Evolutionary conservation across 2,329 filamentous ascomycete genomes (phyloP), one percentile per base, ranked within the genome.

Genomic region (Pseudocercospora musae): DNA sequence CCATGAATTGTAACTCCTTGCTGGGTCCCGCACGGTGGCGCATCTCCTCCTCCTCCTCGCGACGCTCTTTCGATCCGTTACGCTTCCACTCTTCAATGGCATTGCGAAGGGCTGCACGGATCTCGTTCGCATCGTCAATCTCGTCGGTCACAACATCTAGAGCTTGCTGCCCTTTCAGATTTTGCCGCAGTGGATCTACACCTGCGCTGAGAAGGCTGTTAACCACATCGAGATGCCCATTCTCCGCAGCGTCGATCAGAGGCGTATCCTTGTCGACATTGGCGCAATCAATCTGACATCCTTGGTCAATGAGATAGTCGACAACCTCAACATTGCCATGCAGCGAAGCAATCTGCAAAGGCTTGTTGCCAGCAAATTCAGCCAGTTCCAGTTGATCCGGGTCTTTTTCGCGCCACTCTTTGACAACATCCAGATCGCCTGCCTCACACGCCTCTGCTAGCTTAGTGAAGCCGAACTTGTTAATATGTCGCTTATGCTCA

Each of bases 351-450:
- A 96, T 95, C 76, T 99, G 95, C 33, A 99, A 81, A 23, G 95
- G 95, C 0, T 94, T 96, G 72, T 98, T 98, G n/a, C 92, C 91
- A 13, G 95, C 95, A 74, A 96, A 96, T 73, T 99, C 95, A 23
- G 91, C 87, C 62, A 93, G 85, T 69, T 99, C 91, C 58, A 98
- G 77, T 75, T 98, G 92, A 65, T 96, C 91, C 0, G 92, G 92
- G 20, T 92, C 86, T 73, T 96, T 91, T 8, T 84, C 81, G 31
- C 92, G 84, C 66, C 90, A 86, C 69, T 86, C 84, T 74, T 90
- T 93, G 15, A 91, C 92, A 9, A 82, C 81, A 1, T 94, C 90
- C 59, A 95, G 85, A 72, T 96, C 91, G 56, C 92, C 92, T 69
- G 89, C 88, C 40, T 93, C 91, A 75, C 92, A 96, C 27, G 94